These are phyloP conservation scores for Puccinia polysora DNA, from an alignment of 1,284 basidiomycete species.

Conservation along the genomic window DNA sequence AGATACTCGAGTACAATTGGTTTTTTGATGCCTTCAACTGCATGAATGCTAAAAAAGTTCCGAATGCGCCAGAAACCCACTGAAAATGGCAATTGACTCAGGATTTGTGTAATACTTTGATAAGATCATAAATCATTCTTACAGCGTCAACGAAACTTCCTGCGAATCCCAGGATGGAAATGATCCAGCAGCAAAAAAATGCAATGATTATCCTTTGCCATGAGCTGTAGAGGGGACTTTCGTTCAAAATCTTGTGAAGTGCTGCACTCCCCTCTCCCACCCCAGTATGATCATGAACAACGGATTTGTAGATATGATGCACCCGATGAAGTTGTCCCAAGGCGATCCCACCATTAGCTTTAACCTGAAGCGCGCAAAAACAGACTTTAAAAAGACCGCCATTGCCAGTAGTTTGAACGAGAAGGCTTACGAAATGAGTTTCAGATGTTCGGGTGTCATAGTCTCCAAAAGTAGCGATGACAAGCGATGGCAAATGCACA, in stretches of 20 bases:
- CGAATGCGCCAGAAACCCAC: slow-evolving; percentile 69
- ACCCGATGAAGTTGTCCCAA: slow-evolving; percentile 58
- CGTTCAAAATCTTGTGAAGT: slow-evolving; percentile 62
- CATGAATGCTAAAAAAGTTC: slow-evolving; percentile 67
- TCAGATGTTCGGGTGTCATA: slow-evolving; percentile 64
- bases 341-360: slow-evolving; percentile 44
- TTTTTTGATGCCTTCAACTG: slow-evolving; percentile 72
- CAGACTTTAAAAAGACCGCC: not conserved
- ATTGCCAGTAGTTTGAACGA: not conserved
- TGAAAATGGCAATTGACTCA: too few relatives aligned
- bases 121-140: too few relatives aligned
- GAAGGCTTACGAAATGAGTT: slow-evolving; percentile 62
- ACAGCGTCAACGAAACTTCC: slow-evolving; percentile 71
- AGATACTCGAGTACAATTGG: slow-evolving; percentile 78
- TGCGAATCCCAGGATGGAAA: slow-evolving; percentile 74
- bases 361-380: slow-evolving; percentile 37
- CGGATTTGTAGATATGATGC: slow-evolving; percentile 65
- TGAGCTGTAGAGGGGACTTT: slow-evolving; percentile 57
- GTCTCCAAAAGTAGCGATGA: slow-evolving; percentile 76
- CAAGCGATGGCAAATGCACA: slow-evolving; percentile 71
- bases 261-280: slow-evolving; percentile 63
- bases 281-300: slow-evolving; percentile 68
- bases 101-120: too few relatives aligned
- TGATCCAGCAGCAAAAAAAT: slow-evolving; percentile 65
- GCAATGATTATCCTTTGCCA: slow-evolving; percentile 65